Percentiles rank a stretch among this genome's conserved stretches.
Evolutionary conservation across 768 basidiomycete species (phyloP).

Genomic region (Ramaria sp.): DNA sequence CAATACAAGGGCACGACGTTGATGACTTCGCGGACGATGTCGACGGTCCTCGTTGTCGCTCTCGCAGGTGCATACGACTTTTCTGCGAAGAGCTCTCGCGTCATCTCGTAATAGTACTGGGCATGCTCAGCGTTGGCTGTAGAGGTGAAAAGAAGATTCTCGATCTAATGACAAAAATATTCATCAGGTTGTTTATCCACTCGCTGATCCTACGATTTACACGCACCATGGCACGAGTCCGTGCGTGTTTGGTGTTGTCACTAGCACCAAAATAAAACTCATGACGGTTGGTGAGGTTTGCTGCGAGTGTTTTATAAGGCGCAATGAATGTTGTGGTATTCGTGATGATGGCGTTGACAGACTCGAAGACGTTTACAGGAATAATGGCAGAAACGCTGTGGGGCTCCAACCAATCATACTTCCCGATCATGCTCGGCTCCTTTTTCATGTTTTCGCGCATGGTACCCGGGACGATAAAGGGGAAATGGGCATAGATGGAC

Average conservation of each 20-base stretch:
- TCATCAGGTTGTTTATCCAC: neutral
- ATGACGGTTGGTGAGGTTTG: slow-evolving; percentile 42
- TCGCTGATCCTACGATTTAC: no score
- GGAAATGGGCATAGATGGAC: slow-evolving; percentile 70
- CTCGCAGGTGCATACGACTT: slow-evolving; percentile 50
- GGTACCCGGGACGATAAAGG: slow-evolving; percentile 54
- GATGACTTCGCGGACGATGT: slow-evolving; percentile 61
- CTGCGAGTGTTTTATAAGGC: slow-evolving; percentile 40
- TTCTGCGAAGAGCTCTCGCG: slow-evolving; percentile 42
- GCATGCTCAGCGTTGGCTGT: slow-evolving; percentile 41
- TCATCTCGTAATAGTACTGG: slow-evolving; percentile 56
- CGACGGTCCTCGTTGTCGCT: slow-evolving; percentile 41
- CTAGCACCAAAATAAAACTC: slow-evolving; percentile 32
- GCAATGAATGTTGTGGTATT: slow-evolving; percentile 33
- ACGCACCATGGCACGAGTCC: neutral
- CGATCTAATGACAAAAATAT: neutral
- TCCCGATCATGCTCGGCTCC: neutral
- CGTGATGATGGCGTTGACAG: slow-evolving; percentile 43
- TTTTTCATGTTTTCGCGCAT: slow-evolving; percentile 33
- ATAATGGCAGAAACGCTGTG: neutral
- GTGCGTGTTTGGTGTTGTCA: neutral
- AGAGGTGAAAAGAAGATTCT: slow-evolving; percentile 18
- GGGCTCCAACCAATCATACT: neutral
- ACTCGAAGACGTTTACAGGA: slow-evolving; percentile 33
- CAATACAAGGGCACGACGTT: slow-evolving; percentile 57